Evolutionary conservation across 163 green algal species (phyloP).

Genomic region (Trebouxia gelatinosa): DNA sequence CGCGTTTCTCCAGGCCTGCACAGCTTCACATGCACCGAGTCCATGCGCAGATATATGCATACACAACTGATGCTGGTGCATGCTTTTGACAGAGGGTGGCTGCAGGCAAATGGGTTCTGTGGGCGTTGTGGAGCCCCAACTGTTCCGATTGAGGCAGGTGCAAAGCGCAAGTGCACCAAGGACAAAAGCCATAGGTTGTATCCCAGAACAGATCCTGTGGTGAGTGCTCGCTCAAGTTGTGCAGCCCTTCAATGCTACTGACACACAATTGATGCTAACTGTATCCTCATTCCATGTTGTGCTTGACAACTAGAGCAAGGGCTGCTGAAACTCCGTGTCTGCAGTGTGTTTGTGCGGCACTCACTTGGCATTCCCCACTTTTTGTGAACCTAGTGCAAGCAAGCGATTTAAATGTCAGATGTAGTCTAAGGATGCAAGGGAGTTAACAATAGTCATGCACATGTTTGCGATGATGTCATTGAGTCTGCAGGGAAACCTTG

Average conservation of each 20-base stretch:
- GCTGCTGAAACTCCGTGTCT: no score
- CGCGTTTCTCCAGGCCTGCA: no score
- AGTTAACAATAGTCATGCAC: no score
- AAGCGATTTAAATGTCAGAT: no score
- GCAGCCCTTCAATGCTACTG: background rate
- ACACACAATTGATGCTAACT: background rate
- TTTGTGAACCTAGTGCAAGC: no score
- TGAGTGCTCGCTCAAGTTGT: slow-evolving; percentile 34
- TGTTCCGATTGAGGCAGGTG: slow-evolving; percentile 54
- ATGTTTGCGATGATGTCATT: no score
- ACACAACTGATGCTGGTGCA: background rate
- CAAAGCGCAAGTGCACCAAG: slow-evolving; percentile 62
- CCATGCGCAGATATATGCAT: background rate
- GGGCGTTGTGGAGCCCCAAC: slow-evolving; percentile 64
- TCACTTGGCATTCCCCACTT: no score
- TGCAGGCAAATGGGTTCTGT: slow-evolving; percentile 73
- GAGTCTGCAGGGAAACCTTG: no score
- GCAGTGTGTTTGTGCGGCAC: no score
- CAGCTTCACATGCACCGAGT: background rate
- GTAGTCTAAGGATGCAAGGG: no score
- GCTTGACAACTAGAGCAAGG: no score
- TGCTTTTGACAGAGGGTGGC: background rate
- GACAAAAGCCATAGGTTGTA: slow-evolving; percentile 65
- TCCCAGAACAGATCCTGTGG: slow-evolving; percentile 82
- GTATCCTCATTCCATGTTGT: background rate